Conservation (phyloP, 345 rosid genomes). For the Lepidium sativum region DNA sequence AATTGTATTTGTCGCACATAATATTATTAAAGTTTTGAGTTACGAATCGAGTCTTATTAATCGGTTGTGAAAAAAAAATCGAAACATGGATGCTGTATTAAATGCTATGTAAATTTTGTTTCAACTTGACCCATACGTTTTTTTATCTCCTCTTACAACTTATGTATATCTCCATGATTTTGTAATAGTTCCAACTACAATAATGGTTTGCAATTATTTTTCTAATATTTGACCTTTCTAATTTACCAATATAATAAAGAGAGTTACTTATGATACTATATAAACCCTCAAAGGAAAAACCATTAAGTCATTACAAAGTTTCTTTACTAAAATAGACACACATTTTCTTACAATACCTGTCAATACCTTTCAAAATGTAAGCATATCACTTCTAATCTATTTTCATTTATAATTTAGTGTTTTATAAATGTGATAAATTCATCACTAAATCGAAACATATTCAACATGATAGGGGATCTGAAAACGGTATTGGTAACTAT, state of each 20-base stretch:
- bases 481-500: neutral
- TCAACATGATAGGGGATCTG: neutral
- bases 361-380: conserved; percentile 2
- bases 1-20: no score
- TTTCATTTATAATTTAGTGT: neutral
- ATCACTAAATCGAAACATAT: neutral
- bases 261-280: neutral
- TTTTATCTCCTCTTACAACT: no score
- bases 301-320: neutral
- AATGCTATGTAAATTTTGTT: no score
- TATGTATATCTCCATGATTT: no score
- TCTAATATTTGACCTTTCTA: no score
- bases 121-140: no score
- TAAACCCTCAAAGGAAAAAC: neutral
- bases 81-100: no score
- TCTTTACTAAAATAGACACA: neutral
- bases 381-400: neutral
- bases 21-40: no score
- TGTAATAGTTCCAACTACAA: no score
- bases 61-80: no score
- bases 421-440: neutral
- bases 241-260: neutral
- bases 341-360: neutral
- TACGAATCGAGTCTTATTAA: no score
- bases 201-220: no score